Conservation (phyloP, 2,329 filamentous ascomycete genomes). For the Botrytis sinoallii region DNA sequence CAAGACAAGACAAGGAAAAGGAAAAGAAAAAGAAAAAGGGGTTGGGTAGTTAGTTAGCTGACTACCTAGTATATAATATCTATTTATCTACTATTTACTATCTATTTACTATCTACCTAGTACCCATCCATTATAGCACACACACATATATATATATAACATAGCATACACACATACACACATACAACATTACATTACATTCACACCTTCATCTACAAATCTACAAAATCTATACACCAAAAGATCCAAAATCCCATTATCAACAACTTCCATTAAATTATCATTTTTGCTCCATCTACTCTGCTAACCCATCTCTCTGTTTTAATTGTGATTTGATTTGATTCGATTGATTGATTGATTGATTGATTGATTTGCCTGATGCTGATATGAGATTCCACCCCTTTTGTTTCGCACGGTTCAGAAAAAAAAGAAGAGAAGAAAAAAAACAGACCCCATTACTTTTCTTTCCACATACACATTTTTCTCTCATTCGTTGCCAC, state of each 20-base stretch:
- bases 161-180: neutral
- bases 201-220: neutral
- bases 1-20: too few relatives aligned
- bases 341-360: constrained; percentile 4
- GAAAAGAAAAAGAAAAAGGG: too few relatives aligned
- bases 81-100: too few relatives aligned
- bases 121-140: too few relatives aligned
- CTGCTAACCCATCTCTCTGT: neutral
- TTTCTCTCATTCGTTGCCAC: constrained; percentile 31
- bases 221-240: neutral
- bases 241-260: neutral
- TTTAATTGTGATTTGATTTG: neutral
- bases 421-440: neutral
- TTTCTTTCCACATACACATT: constrained; percentile 19
- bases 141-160: neutral
- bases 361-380: constrained; percentile 1
- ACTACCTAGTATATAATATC: too few relatives aligned
- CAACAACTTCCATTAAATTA: constrained; percentile 5
- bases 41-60: too few relatives aligned
- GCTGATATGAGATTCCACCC: neutral
- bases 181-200: neutral
- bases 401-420: constrained; percentile 3
- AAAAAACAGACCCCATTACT: neutral
- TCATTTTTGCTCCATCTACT: neutral
- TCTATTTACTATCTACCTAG: too few relatives aligned